A percentile compares a stretch with the other conserved stretches of the same genome.
Evolutionary conservation across 768 basidiomycete species (phyloP).

Genomic region (Candolleomyces efflorescens): DNA sequence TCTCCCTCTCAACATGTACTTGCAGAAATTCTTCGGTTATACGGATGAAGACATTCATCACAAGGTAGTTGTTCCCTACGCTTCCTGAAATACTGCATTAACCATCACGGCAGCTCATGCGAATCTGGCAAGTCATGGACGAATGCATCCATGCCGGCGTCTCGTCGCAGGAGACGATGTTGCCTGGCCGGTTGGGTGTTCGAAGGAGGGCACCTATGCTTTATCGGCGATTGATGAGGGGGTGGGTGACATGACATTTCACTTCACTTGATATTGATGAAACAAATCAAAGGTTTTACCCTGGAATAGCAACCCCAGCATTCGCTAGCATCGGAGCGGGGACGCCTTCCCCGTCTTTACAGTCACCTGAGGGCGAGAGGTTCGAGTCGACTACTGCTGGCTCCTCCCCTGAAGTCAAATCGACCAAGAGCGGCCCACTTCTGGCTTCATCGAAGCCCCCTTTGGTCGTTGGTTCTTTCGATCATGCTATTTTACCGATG

Average conservation of each 20-base stretch:
- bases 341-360: slow-evolving; percentile 16
- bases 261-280: background rate
- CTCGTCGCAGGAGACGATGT: slow-evolving; percentile 66
- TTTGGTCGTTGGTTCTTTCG: slow-evolving; percentile 65
- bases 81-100: background rate
- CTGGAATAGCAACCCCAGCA: slow-evolving; percentile 35
- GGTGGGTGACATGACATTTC: slow-evolving; percentile 37
- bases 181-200: slow-evolving; percentile 82
- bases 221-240: slow-evolving; percentile 87
- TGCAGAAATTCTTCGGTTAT: slow-evolving; percentile 61
- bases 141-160: slow-evolving; percentile 86
- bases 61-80: too few relatives aligned
- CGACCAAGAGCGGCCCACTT: background rate
- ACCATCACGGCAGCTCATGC: slow-evolving; percentile 40
- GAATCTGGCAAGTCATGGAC: slow-evolving; percentile 92
- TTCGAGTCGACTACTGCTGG: background rate
- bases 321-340: slow-evolving; percentile 28
- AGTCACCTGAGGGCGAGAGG: slow-evolving; percentile 2
- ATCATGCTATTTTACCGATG: slow-evolving; percentile 78
- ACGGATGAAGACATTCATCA: slow-evolving; percentile 69
- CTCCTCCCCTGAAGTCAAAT: background rate
- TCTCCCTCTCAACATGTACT: background rate
- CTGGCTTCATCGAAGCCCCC: background rate
- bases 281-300: slow-evolving; percentile 36
- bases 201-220: slow-evolving; percentile 84